A percentile compares a stretch with the other conserved stretches of the same genome.
Evolutionary conservation across 345 rosid species (phyloP).

Genomic region (Hevea brasiliensis): DNA sequence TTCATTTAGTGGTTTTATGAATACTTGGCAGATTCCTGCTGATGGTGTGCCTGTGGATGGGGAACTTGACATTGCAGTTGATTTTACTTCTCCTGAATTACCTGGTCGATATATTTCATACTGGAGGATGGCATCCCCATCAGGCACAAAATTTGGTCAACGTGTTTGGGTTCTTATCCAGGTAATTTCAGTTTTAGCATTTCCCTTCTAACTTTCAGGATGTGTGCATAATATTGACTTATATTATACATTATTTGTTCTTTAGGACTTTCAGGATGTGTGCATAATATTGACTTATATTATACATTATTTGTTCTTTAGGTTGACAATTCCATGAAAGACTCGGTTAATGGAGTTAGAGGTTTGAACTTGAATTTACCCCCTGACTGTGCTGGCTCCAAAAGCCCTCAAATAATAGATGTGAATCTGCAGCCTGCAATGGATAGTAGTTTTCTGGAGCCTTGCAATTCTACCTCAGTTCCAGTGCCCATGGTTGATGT

Average conservation of each 20-base stretch:
- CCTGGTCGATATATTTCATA: slow-evolving; percentile 86
- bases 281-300: background rate
- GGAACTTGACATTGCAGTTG: slow-evolving; percentile 71
- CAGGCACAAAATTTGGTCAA: slow-evolving; percentile 79
- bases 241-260: background rate
- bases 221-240: background rate
- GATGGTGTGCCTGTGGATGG: slow-evolving; percentile 61
- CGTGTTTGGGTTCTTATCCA: slow-evolving; percentile 90
- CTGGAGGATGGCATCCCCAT: slow-evolving; percentile 81
- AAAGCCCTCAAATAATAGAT: slow-evolving; percentile 28
- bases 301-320: slow-evolving; percentile 16
- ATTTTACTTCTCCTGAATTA: slow-evolving; percentile 66
- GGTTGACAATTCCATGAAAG: slow-evolving; percentile 63
- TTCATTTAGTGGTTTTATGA: slow-evolving; percentile 3
- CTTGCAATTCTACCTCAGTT: slow-evolving; percentile 11
- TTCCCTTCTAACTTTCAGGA: background rate
- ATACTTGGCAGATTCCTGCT: slow-evolving; percentile 54
- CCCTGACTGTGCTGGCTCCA: slow-evolving; percentile 37
- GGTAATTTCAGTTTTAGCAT: slow-evolving; percentile 33
- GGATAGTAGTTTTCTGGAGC: slow-evolving; percentile 28
- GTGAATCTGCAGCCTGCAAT: slow-evolving; percentile 36
- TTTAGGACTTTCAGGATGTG: slow-evolving; percentile 36
- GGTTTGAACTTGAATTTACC: slow-evolving; percentile 73
- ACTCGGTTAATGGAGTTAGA: slow-evolving; percentile 25
- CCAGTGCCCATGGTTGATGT: slow-evolving; percentile 15